These are phyloP conservation scores for Argentina anserina DNA, from an alignment of 306 rosid genomes.

Conservation along the genomic window DNA sequence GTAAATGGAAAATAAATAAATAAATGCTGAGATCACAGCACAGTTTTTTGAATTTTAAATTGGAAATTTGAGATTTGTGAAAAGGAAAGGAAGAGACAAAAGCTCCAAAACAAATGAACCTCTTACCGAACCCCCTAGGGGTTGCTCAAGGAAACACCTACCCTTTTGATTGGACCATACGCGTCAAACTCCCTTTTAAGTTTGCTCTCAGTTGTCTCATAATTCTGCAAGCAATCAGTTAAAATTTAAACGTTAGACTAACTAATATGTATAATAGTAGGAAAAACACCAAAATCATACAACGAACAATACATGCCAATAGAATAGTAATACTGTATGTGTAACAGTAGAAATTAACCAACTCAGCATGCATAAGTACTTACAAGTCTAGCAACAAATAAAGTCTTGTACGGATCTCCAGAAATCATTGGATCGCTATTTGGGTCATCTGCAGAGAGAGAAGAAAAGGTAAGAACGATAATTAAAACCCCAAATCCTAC, in stretches of 20 bases:
- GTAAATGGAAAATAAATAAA: not conserved
- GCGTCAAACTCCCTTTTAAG: constrained; percentile 97
- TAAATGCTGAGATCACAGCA: not conserved
- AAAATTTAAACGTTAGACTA: constrained; percentile 14
- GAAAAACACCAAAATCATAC: not conserved
- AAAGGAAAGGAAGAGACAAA: not conserved
- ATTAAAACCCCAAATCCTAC: not conserved
- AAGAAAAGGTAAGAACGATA: constrained; percentile 14
- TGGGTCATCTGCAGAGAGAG: constrained; percentile 69
- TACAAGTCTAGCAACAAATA: constrained; percentile 91
- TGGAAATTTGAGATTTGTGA: not conserved
- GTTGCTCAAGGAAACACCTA: constrained; percentile 82
- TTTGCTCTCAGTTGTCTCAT: constrained; percentile 94
- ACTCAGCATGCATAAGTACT: constrained; percentile 24
- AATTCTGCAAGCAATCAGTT: constrained; percentile 60
- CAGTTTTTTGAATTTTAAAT: not conserved
- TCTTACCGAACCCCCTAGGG: constrained; percentile 85
- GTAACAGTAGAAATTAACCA: not conserved
- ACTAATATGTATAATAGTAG: constrained; percentile 5
- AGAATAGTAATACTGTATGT: not conserved
- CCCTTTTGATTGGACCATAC: constrained; percentile 99
- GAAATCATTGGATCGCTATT: constrained; percentile 67
- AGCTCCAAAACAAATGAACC: constrained; percentile 36
- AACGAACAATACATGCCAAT: not conserved
- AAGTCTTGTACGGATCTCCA: constrained; percentile 96